These are phyloP conservation scores for Botrytis squamosa DNA, from an alignment of 2,329 filamentous ascomycete genomes.

Conservation along the genomic window DNA sequence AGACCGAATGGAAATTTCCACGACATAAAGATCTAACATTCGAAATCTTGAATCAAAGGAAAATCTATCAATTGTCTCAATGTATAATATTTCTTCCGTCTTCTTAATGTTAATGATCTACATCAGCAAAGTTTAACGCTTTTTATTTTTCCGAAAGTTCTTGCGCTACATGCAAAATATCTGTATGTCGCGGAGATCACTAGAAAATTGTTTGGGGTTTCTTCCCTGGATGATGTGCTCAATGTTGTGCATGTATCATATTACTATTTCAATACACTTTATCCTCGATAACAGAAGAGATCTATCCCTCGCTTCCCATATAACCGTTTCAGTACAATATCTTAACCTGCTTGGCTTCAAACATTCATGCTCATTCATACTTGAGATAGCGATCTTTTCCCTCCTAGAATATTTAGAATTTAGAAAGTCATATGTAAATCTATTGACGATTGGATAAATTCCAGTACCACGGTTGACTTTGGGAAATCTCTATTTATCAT, in stretches of 20 bases:
- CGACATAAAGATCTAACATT: neutral
- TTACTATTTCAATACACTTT: neutral
- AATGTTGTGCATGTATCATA: neutral
- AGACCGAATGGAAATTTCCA: neutral
- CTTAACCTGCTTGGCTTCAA: neutral
- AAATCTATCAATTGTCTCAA: neutral
- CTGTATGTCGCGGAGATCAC: neutral
- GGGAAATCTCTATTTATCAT: neutral
- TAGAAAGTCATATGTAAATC: neutral
- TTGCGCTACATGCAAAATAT: neutral
- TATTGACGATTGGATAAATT: neutral
- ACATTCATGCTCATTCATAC: neutral
- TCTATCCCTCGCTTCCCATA: neutral
- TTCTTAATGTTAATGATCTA: neutral
- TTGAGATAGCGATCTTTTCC: neutral
- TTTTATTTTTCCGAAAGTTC: neutral
- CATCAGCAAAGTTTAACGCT: neutral
- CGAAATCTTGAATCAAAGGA: neutral
- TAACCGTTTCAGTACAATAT: neutral
- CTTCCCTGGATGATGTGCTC: neutral
- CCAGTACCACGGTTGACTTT: slow-evolving; percentile 6
- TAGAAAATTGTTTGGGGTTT: neutral
- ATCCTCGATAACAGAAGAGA: neutral
- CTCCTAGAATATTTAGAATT: neutral
- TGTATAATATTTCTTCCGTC: neutral